phyloP scores from a whole-genome alignment of 106 monocot genomes.

The Cymbidium sinense region DNA sequence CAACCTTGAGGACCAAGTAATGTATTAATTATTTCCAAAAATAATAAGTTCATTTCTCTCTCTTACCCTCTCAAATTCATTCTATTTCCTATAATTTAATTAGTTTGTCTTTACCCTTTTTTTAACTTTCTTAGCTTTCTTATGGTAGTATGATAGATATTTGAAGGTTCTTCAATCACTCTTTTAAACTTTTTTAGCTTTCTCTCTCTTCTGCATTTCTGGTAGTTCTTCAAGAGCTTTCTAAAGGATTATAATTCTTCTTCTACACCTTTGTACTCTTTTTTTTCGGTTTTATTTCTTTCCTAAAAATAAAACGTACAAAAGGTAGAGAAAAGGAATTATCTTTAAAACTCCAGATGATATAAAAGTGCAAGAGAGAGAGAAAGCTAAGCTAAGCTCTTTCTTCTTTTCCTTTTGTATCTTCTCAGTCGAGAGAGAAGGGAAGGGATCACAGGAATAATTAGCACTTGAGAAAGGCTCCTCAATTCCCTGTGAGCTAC shows the following conservation, averaged over 20 bases:
- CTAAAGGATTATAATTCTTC: neutral
- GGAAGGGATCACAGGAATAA: too few species aligned
- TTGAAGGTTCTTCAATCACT: neutral
- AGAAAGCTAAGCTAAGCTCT: neutral
- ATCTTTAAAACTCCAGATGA: conserved; percentile 23
- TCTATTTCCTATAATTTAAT: neutral
- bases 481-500: too few species aligned
- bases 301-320: too few species aligned
- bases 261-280: too few species aligned
- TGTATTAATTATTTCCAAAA: neutral
- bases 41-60: too few species aligned
- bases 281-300: too few species aligned
- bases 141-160: neutral
- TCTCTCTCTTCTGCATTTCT: neutral
- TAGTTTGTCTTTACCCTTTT: neutral
- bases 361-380: neutral
- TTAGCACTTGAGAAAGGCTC: too few species aligned
- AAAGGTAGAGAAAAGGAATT: conserved; percentile 33
- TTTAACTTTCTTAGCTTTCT: conserved; percentile 3
- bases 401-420: conserved; percentile 5
- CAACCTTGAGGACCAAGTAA: conserved; percentile 61
- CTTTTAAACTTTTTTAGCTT: too few species aligned
- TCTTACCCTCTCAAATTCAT: too few species aligned
- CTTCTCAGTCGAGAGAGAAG: conserved; percentile 1
- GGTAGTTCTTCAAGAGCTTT: neutral